A percentile compares a stretch with the other conserved stretches of the same genome.
Evolutionary conservation across 306 rosid genomes (phyloP).

Genomic region (Mimosa bimucronata): DNA sequence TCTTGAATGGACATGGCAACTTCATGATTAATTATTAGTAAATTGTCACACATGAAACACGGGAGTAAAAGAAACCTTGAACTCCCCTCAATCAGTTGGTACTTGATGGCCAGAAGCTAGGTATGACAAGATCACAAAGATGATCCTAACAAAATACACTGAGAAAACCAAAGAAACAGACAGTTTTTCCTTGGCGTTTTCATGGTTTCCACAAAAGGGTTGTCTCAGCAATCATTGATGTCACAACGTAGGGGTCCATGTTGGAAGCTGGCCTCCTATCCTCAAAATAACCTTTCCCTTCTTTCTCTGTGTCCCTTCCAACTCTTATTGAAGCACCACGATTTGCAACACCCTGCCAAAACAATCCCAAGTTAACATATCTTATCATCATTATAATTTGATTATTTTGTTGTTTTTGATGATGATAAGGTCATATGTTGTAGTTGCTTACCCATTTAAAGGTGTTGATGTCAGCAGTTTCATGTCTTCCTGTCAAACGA

Average conservation of each 20-base stretch:
- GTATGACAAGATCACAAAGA: neutral
- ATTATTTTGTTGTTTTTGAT: neutral
- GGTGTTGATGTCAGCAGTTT: conserved; percentile 82
- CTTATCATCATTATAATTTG: neutral
- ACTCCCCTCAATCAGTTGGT: neutral
- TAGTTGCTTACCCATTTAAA: conserved; percentile 76
- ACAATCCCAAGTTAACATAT: neutral
- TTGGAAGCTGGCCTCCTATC: conserved; percentile 97
- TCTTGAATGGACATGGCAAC: neutral
- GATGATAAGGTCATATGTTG: neutral
- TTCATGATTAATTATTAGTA: conserved; percentile 6
- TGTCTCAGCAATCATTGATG: conserved; percentile 93
- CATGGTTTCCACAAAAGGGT: conserved; percentile 85
- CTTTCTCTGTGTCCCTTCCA: conserved; percentile 96
- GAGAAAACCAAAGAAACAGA: conserved; percentile 22
- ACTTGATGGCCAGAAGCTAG: conserved; percentile 6
- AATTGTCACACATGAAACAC: conserved; percentile 25
- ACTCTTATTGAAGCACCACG: conserved; percentile 97
- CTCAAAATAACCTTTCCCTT: conserved; percentile 91
- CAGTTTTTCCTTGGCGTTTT: conserved; percentile 2
- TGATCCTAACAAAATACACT: conserved; percentile 30
- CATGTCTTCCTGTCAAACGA: conserved; percentile 87
- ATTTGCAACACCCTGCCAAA: conserved; percentile 84
- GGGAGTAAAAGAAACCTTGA: conserved; percentile 7
- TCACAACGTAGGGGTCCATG: conserved; percentile 98